phyloP scores from a whole-genome alignment of 805 yeast species.

The Komagataella kurtzmanii region DNA sequence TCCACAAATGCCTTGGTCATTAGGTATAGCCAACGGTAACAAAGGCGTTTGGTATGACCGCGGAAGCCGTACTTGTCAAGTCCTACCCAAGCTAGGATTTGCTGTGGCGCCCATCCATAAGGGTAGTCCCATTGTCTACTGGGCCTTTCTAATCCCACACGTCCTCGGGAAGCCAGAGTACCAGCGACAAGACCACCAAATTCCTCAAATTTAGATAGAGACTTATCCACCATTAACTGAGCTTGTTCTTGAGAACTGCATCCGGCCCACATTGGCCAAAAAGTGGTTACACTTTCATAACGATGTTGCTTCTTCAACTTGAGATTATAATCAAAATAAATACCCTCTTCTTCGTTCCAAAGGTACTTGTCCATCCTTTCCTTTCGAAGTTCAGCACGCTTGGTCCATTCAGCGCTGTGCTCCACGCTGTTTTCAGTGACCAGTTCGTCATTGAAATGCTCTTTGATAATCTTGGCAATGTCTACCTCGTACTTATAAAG shows the following conservation, averaged over 20 bases:
- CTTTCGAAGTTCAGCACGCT: constrained; percentile 42
- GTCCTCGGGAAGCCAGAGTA: constrained; percentile 62
- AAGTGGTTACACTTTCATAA: constrained; percentile 79
- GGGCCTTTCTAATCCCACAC: constrained; percentile 57
- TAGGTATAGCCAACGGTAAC: constrained; percentile 80
- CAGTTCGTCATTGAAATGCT: constrained; percentile 38
- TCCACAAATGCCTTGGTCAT: constrained; percentile 87
- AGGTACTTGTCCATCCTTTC: constrained; percentile 46
- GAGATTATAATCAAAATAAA: constrained; percentile 77
- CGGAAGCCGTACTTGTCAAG: constrained; percentile 56
- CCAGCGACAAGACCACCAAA: constrained; percentile 87
- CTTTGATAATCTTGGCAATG: constrained; percentile 51
- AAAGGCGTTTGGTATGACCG: constrained; percentile 53
- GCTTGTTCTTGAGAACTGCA: constrained; percentile 62
- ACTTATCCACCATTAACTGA: constrained; percentile 33
- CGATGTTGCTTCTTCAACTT: constrained; percentile 36
- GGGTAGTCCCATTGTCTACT: constrained; percentile 98
- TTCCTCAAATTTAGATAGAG: constrained; percentile 63
- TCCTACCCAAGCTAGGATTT: constrained; percentile 88
- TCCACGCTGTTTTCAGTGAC: constrained; percentile 26
- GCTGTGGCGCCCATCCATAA: constrained; percentile 98
- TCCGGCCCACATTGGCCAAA: constrained; percentile 89
- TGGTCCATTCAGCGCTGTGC: constrained; percentile 43
- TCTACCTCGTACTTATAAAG: constrained; percentile 85
- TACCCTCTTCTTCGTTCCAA: constrained; percentile 74